Conservation (phyloP, 164 flowering plant genomes). For the Kingdonia uniflora region DNA sequence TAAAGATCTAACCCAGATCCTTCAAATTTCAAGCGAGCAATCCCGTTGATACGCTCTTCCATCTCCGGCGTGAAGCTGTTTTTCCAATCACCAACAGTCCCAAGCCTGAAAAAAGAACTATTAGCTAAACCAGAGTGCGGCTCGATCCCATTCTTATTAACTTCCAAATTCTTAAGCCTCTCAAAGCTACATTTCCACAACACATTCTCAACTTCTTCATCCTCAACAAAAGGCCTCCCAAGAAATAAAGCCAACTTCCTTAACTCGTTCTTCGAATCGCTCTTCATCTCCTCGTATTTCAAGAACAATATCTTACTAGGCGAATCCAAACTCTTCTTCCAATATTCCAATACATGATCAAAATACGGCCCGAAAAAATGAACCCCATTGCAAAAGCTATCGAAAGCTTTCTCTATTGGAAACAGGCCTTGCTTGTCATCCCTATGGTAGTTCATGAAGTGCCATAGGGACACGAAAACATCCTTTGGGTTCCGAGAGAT, state of each 20-base stretch:
- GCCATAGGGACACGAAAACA: not conserved
- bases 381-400: not conserved
- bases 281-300: not conserved
- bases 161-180: too few relatives aligned
- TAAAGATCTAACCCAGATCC: too few relatives aligned
- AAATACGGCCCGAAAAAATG: not conserved
- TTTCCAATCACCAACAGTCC: too few relatives aligned
- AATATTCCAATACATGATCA: not conserved
- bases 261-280: not conserved
- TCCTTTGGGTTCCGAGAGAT: not conserved
- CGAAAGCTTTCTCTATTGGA: not conserved
- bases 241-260: not conserved
- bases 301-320: not conserved
- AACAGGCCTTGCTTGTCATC: not conserved
- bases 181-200: not conserved
- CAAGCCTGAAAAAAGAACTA: too few relatives aligned
- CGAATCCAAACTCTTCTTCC: not conserved
- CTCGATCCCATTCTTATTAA: too few relatives aligned
- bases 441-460: not conserved
- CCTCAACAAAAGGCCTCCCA: not conserved
- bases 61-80: too few relatives aligned
- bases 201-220: not conserved
- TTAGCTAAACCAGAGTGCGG: too few relatives aligned
- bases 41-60: too few relatives aligned
- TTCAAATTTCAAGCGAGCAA: too few relatives aligned